Percentiles rank a stretch among this genome's conserved stretches.
Evolutionary conservation across 2,329 filamentous ascomycete genomes (phyloP).

Genomic region (Cladophialophora bantiana): DNA sequence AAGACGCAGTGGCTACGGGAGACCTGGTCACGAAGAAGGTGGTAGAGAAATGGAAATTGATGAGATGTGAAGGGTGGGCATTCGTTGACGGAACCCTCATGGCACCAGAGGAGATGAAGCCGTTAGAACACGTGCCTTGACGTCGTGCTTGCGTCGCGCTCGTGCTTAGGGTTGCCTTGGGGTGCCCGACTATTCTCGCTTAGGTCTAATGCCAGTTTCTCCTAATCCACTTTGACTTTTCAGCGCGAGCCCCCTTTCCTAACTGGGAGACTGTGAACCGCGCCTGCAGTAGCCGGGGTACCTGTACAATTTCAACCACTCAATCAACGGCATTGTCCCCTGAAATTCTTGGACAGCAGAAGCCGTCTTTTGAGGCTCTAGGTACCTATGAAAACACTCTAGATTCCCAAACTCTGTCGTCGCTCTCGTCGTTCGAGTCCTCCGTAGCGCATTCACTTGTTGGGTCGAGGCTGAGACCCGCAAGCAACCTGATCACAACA

Average conservation of each 20-base stretch:
- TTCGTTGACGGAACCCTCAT: slow-evolving; percentile 58
- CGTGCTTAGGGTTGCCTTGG: neutral
- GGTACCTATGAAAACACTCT: neutral
- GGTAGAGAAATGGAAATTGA: slow-evolving; percentile 70
- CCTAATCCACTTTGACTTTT: slow-evolving; percentile 7
- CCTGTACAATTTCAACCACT: neutral
- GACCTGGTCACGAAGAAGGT: slow-evolving; percentile 80
- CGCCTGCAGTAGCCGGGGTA: slow-evolving; percentile 1
- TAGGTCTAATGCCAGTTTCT: neutral
- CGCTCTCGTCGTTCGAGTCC: neutral
- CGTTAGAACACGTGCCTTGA: slow-evolving; percentile 14
- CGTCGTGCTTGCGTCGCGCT: neutral
- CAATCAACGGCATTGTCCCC: slow-evolving; percentile 1
- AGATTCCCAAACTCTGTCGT: slow-evolving; percentile 2
- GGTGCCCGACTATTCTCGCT: neutral
- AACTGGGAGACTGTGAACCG: neutral
- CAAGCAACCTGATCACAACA: neutral
- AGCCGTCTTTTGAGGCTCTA: neutral
- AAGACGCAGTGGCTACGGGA: slow-evolving; percentile 88
- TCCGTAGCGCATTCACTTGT: neutral
- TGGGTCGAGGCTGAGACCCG: slow-evolving; percentile 1
- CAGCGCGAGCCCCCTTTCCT: slow-evolving; percentile 7
- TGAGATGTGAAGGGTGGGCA: slow-evolving; percentile 73
- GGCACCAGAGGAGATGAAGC: slow-evolving; percentile 38
- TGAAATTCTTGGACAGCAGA: neutral